Conservation (phyloP, 2,329 filamentous ascomycete species). For the Penicillium sp. region DNA sequence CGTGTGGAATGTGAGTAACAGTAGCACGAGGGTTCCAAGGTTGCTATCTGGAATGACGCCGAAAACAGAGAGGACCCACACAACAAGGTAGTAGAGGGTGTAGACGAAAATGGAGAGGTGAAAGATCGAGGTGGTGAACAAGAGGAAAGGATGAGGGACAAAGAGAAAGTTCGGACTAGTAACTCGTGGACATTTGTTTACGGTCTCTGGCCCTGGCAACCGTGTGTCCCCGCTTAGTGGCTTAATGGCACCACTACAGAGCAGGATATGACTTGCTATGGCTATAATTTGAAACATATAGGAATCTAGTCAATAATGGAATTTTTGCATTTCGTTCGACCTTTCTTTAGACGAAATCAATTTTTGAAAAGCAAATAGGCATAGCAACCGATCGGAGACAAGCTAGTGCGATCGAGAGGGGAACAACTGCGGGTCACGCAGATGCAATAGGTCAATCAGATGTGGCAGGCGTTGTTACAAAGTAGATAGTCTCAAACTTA, state of each 20-base stretch:
- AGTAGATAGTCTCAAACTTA: neutral
- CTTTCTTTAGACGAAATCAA: neutral
- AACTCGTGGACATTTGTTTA: constrained; percentile 4
- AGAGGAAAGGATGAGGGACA: neutral
- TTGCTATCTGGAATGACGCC: constrained; percentile 36
- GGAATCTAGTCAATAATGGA: neutral
- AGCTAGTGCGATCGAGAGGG: constrained; percentile 1
- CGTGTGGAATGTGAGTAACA: constrained; percentile 24
- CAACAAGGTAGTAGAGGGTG: neutral
- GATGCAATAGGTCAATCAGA: neutral
- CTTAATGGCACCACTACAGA: neutral
- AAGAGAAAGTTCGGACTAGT: constrained; percentile 1
- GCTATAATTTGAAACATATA: neutral
- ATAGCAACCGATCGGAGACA: neutral
- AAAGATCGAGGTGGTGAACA: neutral
- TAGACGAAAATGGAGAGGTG: neutral
- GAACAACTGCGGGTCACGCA: neutral
- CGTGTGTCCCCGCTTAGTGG: neutral
- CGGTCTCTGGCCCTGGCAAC: neutral
- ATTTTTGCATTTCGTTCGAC: neutral
- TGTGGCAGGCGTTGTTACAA: neutral
- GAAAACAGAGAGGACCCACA: constrained; percentile 21
- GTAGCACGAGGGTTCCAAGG: constrained; percentile 29
- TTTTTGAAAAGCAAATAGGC: neutral
- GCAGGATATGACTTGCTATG: neutral